phyloP scores from a whole-genome alignment of 305 asterid species.

The Fraxinus sp. region DNA sequence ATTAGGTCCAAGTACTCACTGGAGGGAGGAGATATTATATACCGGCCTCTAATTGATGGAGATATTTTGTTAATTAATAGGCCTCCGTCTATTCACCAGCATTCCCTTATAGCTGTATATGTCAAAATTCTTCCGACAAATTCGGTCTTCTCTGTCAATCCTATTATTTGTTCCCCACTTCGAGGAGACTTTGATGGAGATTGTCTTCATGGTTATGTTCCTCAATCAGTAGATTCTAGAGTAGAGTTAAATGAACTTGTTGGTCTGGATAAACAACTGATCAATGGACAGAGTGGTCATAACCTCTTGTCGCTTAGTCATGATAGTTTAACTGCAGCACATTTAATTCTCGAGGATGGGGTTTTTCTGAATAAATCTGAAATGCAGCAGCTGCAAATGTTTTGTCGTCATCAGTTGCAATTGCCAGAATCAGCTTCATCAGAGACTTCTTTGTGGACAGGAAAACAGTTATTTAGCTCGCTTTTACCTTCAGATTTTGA shows the following conservation, averaged over 20 bases:
- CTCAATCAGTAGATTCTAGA: conserved; percentile 68
- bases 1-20: conserved; percentile 62
- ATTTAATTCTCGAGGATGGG: conserved; percentile 64
- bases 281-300: conserved; percentile 76
- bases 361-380: conserved; percentile 53
- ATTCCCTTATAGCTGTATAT: conserved; percentile 73
- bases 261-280: conserved; percentile 59
- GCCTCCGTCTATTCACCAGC: conserved; percentile 97
- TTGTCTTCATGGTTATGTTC: conserved; percentile 91
- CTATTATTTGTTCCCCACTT: conserved; percentile 78
- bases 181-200: conserved; percentile 99
- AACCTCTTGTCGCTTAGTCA: conserved; percentile 80
- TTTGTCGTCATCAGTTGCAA: conserved; percentile 40
- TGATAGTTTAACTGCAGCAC: conserved; percentile 90
- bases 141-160: conserved; percentile 72
- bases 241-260: conserved; percentile 86
- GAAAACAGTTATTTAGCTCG: conserved; percentile 71
- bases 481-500: conserved; percentile 69
- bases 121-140: conserved; percentile 67
- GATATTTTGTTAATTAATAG: conserved; percentile 78
- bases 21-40: conserved; percentile 61
- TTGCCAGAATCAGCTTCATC: conserved; percentile 43
- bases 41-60: conserved; percentile 80
- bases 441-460: conserved; percentile 63
- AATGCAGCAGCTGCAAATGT: conserved; percentile 95